Conservation (phyloP, 2,329 filamentous ascomycete species). For the Ophiostoma sp. region DNA sequence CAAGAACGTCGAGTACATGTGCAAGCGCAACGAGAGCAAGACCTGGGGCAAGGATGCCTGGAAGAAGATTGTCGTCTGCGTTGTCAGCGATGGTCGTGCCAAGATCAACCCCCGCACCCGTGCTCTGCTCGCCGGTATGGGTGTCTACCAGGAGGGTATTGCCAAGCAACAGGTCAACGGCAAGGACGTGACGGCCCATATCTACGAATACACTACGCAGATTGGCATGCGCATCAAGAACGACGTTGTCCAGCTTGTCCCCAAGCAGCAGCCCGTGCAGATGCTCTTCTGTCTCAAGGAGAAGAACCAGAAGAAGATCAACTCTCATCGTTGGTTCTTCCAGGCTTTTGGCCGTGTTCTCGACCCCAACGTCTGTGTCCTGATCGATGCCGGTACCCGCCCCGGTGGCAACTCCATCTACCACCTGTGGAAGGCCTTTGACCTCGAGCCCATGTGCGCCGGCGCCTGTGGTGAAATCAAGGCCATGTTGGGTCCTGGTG, state of each 20-base stretch:
- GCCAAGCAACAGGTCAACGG: constrained; percentile 97
- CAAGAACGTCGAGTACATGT: constrained; percentile 99
- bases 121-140: constrained; percentile 86
- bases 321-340: constrained; percentile 99
- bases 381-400: constrained; percentile 93
- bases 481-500: constrained; percentile 87
- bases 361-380: constrained; percentile 93
- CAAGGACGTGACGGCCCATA: constrained; percentile 94
- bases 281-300: constrained; percentile 98
- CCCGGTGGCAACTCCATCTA: constrained; percentile 95
- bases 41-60: constrained; percentile 98
- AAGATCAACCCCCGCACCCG: constrained; percentile 94
- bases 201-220: constrained; percentile 93
- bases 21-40: constrained; percentile 86
- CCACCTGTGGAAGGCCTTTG: constrained; percentile 97
- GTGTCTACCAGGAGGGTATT: constrained; percentile 97
- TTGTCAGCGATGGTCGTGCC: constrained; percentile 93
- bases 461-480: constrained; percentile 96
- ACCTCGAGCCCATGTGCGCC: constrained; percentile 94
- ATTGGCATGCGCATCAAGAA: constrained; percentile 88
- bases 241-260: constrained; percentile 78
- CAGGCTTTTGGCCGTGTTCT: constrained; percentile 90
- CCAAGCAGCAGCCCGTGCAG: constrained; percentile 87
- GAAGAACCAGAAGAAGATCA: constrained; percentile 99
- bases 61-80: constrained; percentile 99